Evolutionary conservation across 345 rosid species (phyloP).

Genomic region (Brassica carinata): DNA sequence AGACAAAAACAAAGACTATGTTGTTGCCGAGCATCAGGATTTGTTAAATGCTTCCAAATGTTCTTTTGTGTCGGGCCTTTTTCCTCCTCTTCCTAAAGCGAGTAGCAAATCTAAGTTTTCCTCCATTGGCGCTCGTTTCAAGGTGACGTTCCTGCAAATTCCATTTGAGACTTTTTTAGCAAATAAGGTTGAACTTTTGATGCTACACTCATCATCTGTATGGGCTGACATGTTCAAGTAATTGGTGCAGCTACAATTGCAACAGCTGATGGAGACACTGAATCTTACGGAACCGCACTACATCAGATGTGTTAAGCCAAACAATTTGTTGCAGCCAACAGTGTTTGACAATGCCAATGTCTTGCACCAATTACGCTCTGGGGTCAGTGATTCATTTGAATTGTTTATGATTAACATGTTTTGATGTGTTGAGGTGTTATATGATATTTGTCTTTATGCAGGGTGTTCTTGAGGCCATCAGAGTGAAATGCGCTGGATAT

Average conservation of each 20-base stretch:
- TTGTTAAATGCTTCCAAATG: constrained; percentile 83
- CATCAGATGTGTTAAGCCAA: constrained; percentile 95
- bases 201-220: constrained; percentile 27
- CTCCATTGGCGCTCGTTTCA: constrained; percentile 84
- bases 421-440: constrained; percentile 26
- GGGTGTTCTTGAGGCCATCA: constrained; percentile 98
- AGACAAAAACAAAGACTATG: constrained; percentile 95
- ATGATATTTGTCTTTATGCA: constrained; percentile 42
- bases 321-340: constrained; percentile 59
- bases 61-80: constrained; percentile 70
- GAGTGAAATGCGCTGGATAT: constrained; percentile 85
- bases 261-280: constrained; percentile 86
- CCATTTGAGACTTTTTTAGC: background rate
- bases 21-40: constrained; percentile 92
- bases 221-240: constrained; percentile 33
- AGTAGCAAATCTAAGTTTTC: constrained; percentile 79
- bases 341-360: constrained; percentile 64
- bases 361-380: constrained; percentile 86
- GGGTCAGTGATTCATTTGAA: constrained; percentile 57
- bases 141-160: constrained; percentile 50
- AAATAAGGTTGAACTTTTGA: constrained; percentile 16
- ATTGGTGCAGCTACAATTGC: constrained; percentile 84
- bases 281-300: constrained; percentile 88
- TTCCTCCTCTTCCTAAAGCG: constrained; percentile 69
- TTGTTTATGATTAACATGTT: background rate